Base-by-base conservation (phyloP, 1,284 basidiomycete species). In the Phellopilus nigrolimitatus region DNA sequence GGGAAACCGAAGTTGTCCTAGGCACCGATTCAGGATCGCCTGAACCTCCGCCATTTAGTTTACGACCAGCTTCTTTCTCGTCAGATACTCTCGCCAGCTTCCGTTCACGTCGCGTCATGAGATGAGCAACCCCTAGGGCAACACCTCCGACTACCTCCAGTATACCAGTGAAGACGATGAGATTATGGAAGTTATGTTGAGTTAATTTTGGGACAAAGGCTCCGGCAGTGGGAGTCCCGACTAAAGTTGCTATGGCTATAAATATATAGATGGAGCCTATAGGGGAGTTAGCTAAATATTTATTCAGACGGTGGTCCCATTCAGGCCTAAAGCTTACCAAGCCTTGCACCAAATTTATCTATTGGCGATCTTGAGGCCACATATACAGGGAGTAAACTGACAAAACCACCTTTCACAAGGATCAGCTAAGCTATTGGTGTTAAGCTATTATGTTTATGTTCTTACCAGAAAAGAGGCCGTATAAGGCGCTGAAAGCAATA, bases 371-470 rank as follows among this genome's bases (percentile, higher is more conserved):
- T 82, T 55, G 78, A 74, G n/a, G 76, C 79, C 6, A 84, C 73
- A 56, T 81, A 83, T 0, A 81, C 79, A 2, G 75, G 79, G 27
- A 84, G 62, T 24, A 84, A 68, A n/a, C 78, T 76, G 25, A 82
- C 76, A 60, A 82, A 79, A 2, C 78, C 75, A 1, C 81, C 81
- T 7, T n/a, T n/a, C n/a, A n/a, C n/a, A n/a, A n/a, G n/a, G n/a
- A n/a, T n/a, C n/a, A n/a, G n/a, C n/a, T n/a, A n/a, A n/a, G n/a
- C n/a, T n/a, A n/a, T n/a, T n/a, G n/a, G n/a, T n/a, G n/a, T n/a
- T n/a, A 39, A 8, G 24, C 4, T 19, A 22, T 10, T 22, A 13
- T 19, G 24, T 6, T 21, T 3, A 24, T n/a, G 17, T 21, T 53
- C 56, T 7, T 5, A 62, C 64, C 65, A 17, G 65, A 66, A 49